Percentiles rank a stretch among this genome's conserved stretches.
Evolutionary conservation across 345 rosid species (phyloP).

Genomic region (Eucalyptus polyanthemos): DNA sequence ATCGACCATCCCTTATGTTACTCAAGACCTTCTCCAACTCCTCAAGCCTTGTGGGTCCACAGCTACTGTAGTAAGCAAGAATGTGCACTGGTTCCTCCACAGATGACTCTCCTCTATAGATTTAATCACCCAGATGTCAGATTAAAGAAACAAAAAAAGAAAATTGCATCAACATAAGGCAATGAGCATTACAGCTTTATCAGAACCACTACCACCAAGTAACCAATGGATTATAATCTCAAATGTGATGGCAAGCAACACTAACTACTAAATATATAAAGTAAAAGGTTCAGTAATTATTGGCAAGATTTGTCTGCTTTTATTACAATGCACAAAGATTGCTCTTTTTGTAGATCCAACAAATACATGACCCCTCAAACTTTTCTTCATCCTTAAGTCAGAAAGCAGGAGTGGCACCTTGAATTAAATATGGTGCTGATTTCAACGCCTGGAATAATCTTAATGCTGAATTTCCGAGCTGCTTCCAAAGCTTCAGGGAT

Average conservation of each 20-base stretch:
- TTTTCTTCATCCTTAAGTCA: neutral
- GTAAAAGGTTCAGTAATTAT: neutral
- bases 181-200: neutral
- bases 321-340: neutral
- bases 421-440: slow-evolving; percentile 79
- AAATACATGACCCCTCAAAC: neutral
- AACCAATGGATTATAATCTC: neutral
- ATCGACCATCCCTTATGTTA: slow-evolving; percentile 86
- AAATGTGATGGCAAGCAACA: neutral
- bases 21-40: slow-evolving; percentile 56
- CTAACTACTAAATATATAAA: neutral
- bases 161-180: neutral
- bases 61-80: slow-evolving; percentile 90
- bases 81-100: slow-evolving; percentile 84
- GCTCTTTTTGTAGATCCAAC: neutral
- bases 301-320: neutral
- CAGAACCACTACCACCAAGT: neutral
- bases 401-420: slow-evolving; percentile 23
- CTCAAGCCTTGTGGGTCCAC: slow-evolving; percentile 58
- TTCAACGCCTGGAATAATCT: slow-evolving; percentile 90
- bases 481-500: slow-evolving; percentile 87
- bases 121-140: neutral
- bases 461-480: slow-evolving; percentile 60
- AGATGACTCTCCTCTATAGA: slow-evolving; percentile 28
- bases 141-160: neutral